Evolutionary conservation across 2,329 filamentous ascomycete species (phyloP).

Genomic region (Passalora sequoiae): DNA sequence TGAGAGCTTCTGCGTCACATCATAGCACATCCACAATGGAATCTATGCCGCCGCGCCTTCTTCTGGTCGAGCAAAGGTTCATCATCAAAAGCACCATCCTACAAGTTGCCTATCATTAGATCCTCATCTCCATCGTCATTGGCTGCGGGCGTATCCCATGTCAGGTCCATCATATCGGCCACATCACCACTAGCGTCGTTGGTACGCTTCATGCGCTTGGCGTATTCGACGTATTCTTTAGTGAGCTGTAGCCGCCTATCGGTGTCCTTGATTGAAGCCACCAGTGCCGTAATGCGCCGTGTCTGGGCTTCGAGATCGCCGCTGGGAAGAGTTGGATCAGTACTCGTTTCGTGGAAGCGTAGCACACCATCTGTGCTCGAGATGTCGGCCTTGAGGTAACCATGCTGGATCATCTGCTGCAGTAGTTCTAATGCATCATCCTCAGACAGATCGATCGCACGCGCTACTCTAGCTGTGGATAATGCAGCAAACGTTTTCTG

Average conservation of each 20-base stretch:
- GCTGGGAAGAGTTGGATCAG: slow-evolving; percentile 9
- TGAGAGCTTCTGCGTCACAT: neutral
- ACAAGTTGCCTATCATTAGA: slow-evolving; percentile 27
- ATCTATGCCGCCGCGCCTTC: neutral
- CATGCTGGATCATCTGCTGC: slow-evolving; percentile 48
- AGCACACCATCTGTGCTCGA: slow-evolving; percentile 45
- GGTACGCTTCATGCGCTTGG: slow-evolving; percentile 45
- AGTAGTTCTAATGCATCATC: slow-evolving; percentile 52
- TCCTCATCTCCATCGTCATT: slow-evolving; percentile 30
- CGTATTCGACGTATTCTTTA: slow-evolving; percentile 54
- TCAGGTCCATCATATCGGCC: slow-evolving; percentile 35
- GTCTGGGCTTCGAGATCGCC: slow-evolving; percentile 46
- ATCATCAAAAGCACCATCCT: neutral
- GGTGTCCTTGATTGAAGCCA: slow-evolving; percentile 49
- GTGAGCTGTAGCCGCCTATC: slow-evolving; percentile 54
- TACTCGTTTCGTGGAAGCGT: slow-evolving; percentile 44
- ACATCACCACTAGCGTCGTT: slow-evolving; percentile 29
- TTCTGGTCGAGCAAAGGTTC: neutral
- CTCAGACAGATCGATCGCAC: slow-evolving; percentile 46
- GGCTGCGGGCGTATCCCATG: slow-evolving; percentile 27
- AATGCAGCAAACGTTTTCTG: slow-evolving; percentile 65
- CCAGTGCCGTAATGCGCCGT: slow-evolving; percentile 46
- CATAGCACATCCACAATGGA: neutral
- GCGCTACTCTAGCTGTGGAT: slow-evolving; percentile 51
- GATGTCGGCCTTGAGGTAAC: slow-evolving; percentile 49